phyloP scores from a whole-genome alignment of 106 monocot species.

The Chionographis japonica region DNA sequence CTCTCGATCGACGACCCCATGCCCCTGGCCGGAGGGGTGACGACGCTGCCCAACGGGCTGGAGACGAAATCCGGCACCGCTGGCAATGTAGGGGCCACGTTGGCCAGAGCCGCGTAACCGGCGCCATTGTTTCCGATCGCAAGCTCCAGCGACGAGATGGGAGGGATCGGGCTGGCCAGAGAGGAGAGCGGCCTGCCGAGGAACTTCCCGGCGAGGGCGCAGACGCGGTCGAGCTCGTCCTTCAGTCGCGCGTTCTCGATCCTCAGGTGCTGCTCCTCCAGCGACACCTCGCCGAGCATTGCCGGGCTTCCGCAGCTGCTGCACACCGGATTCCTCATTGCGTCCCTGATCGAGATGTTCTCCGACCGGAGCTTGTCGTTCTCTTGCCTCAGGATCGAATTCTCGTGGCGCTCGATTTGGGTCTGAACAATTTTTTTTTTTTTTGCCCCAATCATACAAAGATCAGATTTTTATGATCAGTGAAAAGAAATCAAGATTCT shows the following conservation, averaged over 20 bases:
- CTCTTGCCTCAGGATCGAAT: conserved; percentile 51
- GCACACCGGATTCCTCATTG: conserved; percentile 57
- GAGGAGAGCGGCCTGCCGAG: conserved; percentile 35
- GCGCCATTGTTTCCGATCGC: conserved; percentile 37
- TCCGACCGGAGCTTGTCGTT: conserved; percentile 63
- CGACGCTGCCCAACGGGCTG: conserved; percentile 17
- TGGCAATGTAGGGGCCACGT: conserved; percentile 19
- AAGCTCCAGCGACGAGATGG: conserved; percentile 38
- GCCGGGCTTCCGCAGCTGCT: conserved; percentile 52
- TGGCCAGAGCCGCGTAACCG: conserved; percentile 3
- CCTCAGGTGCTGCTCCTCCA: conserved; percentile 60
- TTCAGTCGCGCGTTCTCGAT: conserved; percentile 69
- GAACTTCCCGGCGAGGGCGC: conserved; percentile 43
- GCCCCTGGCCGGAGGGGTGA: conserved; percentile 2
- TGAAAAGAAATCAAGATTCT: too few relatives aligned
- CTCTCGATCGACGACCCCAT: conserved; percentile 11
- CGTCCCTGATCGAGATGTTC: conserved; percentile 48
- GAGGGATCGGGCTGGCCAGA: not conserved
- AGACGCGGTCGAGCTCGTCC: conserved; percentile 56
- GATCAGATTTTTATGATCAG: not conserved
- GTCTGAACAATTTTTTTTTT: conserved; percentile 16
- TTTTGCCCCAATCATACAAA: not conserved
- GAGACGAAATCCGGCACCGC: conserved; percentile 13
- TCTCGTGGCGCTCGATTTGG: conserved; percentile 50
- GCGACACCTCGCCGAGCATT: conserved; percentile 41